Evolutionary conservation across 805 yeast genomes (phyloP).

Genomic region (Candida qinlingensis): DNA sequence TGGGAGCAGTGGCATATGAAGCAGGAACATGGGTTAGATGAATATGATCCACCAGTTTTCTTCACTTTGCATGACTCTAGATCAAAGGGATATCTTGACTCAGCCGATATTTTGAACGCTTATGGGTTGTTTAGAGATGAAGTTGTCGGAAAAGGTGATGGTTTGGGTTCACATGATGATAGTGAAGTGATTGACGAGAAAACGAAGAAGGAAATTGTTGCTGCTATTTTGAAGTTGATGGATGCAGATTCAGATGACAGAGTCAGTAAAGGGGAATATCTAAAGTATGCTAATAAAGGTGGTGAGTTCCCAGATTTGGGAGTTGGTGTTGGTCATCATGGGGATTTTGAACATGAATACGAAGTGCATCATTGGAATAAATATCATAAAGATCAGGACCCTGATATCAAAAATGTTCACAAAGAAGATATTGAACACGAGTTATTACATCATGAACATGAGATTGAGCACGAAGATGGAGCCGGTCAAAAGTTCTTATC

Average conservation of each 20-base stretch:
- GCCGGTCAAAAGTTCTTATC: conserved; percentile 33
- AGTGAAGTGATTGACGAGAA: conserved; percentile 53
- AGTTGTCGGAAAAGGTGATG: conserved; percentile 84
- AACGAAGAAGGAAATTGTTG: conserved; percentile 47
- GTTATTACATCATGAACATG: conserved; percentile 42
- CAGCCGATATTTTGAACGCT: conserved; percentile 63
- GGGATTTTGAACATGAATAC: conserved; percentile 88
- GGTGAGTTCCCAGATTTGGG: conserved; percentile 87
- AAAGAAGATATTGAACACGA: conserved; percentile 77
- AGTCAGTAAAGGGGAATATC: conserved; percentile 66
- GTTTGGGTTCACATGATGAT: conserved; percentile 76
- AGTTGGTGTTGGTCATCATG: conserved; percentile 90
- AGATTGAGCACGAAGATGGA: conserved; percentile 78
- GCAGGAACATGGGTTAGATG: conserved; percentile 76
- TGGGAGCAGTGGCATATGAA: conserved; percentile 93
- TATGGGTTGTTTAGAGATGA: conserved; percentile 74
- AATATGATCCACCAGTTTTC: conserved; percentile 68
- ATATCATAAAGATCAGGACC: conserved; percentile 71
- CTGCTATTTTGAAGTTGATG: conserved; percentile 49
- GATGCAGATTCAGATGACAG: conserved; percentile 64
- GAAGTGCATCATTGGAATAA: conserved; percentile 94
- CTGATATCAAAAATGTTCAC: conserved; percentile 74
- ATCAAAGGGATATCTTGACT: conserved; percentile 49
- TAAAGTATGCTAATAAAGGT: conserved; percentile 52
- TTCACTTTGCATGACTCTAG: conserved; percentile 76